Percentiles rank a stretch among this genome's conserved stretches.
Evolutionary conservation across 2,329 filamentous ascomycete genomes (phyloP).

Genomic region (Teratosphaeria pseudoeucalypti): DNA sequence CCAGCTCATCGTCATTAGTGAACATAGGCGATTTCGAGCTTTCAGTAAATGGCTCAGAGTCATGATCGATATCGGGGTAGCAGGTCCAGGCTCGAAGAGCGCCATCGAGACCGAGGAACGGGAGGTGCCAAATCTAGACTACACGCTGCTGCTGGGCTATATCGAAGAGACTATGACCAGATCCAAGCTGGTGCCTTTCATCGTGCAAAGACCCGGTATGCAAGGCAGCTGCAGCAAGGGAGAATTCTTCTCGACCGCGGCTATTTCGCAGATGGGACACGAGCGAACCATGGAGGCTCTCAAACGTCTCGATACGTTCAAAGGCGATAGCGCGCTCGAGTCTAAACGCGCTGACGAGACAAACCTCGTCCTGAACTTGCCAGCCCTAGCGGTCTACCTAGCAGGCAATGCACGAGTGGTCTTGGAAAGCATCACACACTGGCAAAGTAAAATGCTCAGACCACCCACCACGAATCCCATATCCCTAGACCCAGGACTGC

Average conservation of each 20-base stretch:
- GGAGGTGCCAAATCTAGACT: slow-evolving; percentile 62
- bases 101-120: slow-evolving; percentile 66
- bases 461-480: slow-evolving; percentile 5
- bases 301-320: slow-evolving; percentile 1
- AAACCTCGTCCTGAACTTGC: slow-evolving; percentile 16
- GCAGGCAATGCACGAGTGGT: slow-evolving; percentile 11
- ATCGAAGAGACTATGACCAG: slow-evolving; percentile 48
- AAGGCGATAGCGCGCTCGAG: slow-evolving; percentile 1
- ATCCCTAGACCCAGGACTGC: not conserved
- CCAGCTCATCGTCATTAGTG: slow-evolving; percentile 59
- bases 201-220: not conserved
- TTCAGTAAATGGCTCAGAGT: slow-evolving; percentile 80
- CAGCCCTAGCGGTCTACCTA: slow-evolving; percentile 15
- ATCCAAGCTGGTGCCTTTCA: slow-evolving; percentile 2
- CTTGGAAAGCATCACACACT: slow-evolving; percentile 31
- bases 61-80: slow-evolving; percentile 67
- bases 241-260: slow-evolving; percentile 6
- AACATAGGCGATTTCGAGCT: slow-evolving; percentile 63
- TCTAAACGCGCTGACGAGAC: slow-evolving; percentile 10
- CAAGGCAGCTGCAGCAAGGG: not conserved
- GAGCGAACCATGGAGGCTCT: slow-evolving; percentile 11
- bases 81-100: slow-evolving; percentile 47
- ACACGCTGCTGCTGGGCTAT: slow-evolving; percentile 63
- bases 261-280: slow-evolving; percentile 10
- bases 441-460: slow-evolving; percentile 29